A percentile compares a stretch with the other conserved stretches of the same genome.
These are phyloP conservation scores for Tuctoria greenei DNA, from an alignment of 176 grass and related monocot species.

Conservation along the genomic window DNA sequence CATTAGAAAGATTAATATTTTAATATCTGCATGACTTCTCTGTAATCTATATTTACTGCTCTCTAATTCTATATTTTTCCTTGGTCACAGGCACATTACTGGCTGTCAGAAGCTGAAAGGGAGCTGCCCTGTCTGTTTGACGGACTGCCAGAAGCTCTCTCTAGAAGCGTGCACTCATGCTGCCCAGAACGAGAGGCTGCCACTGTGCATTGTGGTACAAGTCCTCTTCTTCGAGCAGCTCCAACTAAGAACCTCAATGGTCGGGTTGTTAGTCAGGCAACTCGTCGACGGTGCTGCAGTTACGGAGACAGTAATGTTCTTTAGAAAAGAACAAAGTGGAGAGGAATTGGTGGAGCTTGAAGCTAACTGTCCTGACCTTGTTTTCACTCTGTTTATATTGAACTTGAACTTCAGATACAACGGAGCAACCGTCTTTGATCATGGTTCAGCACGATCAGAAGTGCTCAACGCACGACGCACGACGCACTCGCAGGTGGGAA, in stretches of 20 bases:
- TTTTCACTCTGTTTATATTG: no score
- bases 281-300: no score
- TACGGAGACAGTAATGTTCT: no score
- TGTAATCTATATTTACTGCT: background rate
- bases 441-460: no score
- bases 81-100: constrained; percentile 67
- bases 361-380: no score
- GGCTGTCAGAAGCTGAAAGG: constrained; percentile 67
- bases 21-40: background rate
- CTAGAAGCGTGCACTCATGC: constrained; percentile 90
- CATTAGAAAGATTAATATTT: background rate
- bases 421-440: no score
- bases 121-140: constrained; percentile 76
- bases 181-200: constrained; percentile 84
- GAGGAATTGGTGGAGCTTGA: no score
- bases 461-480: no score
- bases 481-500: no score
- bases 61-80: constrained; percentile 9
- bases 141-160: constrained; percentile 91
- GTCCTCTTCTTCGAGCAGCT: constrained; percentile 97
- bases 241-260: constrained; percentile 80
- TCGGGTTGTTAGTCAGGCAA: no score
- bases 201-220: constrained; percentile 68
- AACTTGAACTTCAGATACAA: no score
- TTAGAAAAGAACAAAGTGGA: no score